A percentile compares a stretch with the other conserved stretches of the same genome.
Conservation (phyloP, 73 alveolate species). For the Tetrahymena borealis region DNA sequence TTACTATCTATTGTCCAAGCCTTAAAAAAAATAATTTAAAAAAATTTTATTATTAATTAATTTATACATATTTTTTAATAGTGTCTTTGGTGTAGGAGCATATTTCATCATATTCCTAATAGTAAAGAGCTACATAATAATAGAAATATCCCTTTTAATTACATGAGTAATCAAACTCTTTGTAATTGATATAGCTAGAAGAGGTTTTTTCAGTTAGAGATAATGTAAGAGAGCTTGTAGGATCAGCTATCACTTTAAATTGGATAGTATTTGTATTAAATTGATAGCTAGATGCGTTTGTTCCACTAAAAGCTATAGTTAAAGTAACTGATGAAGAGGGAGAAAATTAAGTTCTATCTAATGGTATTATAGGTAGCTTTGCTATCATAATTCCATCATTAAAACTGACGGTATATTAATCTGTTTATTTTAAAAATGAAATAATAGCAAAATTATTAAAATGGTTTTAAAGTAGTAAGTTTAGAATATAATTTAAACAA, state of each 20-base stretch:
- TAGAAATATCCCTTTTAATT: background rate
- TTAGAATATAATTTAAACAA: background rate
- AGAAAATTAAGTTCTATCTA: background rate
- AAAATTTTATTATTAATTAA: background rate
- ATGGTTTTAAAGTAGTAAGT: background rate
- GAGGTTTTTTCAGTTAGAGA: background rate
- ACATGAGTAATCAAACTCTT: background rate
- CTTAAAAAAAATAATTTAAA: background rate
- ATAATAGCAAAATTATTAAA: background rate
- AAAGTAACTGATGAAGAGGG: background rate
- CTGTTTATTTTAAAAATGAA: background rate
- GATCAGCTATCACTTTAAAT: background rate
- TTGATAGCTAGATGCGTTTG: background rate
- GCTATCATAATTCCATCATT: background rate
- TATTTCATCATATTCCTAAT: background rate
- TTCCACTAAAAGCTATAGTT: background rate
- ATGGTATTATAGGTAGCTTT: background rate
- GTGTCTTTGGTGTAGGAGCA: background rate
- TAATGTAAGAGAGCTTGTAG: background rate
- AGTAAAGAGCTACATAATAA: background rate
- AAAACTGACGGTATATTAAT: background rate
- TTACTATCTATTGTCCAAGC: background rate
- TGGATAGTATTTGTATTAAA: background rate
- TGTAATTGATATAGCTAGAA: background rate
- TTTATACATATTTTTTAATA: background rate